A percentile compares a stretch with the other conserved stretches of the same genome.
Conservation (phyloP, 345 rosid species). For the Lepidium africanum region DNA sequence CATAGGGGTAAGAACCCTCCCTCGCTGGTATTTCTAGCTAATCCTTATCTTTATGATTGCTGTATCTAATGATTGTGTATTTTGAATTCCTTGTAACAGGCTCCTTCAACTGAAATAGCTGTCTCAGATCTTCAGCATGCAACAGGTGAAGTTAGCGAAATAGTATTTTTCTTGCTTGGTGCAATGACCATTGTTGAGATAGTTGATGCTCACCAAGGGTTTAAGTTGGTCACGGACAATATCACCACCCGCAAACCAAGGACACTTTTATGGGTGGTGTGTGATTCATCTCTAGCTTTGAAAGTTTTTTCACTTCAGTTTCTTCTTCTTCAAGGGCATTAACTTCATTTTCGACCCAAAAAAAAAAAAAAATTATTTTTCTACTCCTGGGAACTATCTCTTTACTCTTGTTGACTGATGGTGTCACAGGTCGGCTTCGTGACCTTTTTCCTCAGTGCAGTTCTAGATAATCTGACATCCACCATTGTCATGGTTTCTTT, state of each 20-base stretch:
- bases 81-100: constrained; percentile 44
- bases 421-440: constrained; percentile 73
- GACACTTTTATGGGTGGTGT: constrained; percentile 90
- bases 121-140: constrained; percentile 82
- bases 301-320: neutral
- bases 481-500: constrained; percentile 97
- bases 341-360: too few relatives aligned
- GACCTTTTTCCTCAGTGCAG: constrained; percentile 84
- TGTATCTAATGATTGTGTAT: neutral
- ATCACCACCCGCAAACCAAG: constrained; percentile 86
- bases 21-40: neutral
- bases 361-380: too few relatives aligned
- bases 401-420: constrained; percentile 13
- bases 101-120: constrained; percentile 93
- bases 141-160: constrained; percentile 91
- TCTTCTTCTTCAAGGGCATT: neutral
- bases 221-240: constrained; percentile 93
- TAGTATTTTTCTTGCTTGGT: constrained; percentile 93
- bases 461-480: constrained; percentile 92
- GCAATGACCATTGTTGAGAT: constrained; percentile 99
- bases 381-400: neutral
- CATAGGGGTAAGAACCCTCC: constrained; percentile 56
- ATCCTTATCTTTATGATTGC: neutral
- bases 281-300: constrained; percentile 21
- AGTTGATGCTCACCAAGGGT: constrained; percentile 99